A percentile compares a stretch with the other conserved stretches of the same genome.
Conservation (phyloP, 2,329 filamentous ascomycete genomes). For the Niveomyces coronatus region DNA sequence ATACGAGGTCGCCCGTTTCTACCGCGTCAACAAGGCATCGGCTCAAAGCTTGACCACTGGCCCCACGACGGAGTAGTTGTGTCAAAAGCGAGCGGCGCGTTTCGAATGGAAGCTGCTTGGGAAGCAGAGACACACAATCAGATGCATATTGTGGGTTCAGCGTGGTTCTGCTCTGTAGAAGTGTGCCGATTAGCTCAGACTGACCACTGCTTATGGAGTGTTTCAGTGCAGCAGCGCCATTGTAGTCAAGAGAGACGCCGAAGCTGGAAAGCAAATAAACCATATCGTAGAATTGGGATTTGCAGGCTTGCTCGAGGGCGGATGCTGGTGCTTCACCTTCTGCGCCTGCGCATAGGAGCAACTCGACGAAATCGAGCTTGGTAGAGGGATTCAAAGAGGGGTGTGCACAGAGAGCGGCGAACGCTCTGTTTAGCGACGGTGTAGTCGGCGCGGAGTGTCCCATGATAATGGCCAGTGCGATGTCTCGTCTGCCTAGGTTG, state of each 20-base stretch:
- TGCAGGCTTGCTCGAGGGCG: constrained; percentile 38
- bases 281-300: constrained; percentile 43
- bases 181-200: constrained; percentile 33
- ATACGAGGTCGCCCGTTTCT: constrained; percentile 35
- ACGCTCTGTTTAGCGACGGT: constrained; percentile 38
- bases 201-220: constrained; percentile 22
- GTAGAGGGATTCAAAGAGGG: constrained; percentile 35
- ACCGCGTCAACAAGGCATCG: constrained; percentile 41
- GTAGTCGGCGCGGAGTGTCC: constrained; percentile 41
- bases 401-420: constrained; percentile 36
- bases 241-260: constrained; percentile 44
- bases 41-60: constrained; percentile 34
- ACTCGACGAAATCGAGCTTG: constrained; percentile 42
- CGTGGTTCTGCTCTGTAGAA: constrained; percentile 34
- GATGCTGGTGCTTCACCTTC: constrained; percentile 38
- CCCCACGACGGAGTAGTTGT: constrained; percentile 40
- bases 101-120: constrained; percentile 34
- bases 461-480: constrained; percentile 44
- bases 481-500: constrained; percentile 37
- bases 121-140: constrained; percentile 38
- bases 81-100: constrained; percentile 34
- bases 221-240: constrained; percentile 19
- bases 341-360: constrained; percentile 48
- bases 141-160: constrained; percentile 37
- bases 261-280: constrained; percentile 41